Base-by-base conservation (phyloP, 2,329 filamentous ascomycete species). In the Alternaria ethzedia region DNA sequence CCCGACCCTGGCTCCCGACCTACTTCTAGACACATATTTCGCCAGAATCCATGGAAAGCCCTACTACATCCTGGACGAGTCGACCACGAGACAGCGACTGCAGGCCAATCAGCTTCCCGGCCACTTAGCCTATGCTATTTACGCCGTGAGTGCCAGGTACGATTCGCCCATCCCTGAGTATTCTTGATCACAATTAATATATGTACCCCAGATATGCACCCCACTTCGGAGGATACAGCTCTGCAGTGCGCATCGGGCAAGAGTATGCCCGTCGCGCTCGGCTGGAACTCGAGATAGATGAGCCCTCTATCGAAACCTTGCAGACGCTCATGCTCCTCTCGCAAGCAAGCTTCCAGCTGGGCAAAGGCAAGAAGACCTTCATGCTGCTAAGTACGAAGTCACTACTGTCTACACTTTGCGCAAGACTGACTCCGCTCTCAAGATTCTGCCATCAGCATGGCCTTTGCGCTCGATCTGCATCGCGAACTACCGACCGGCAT, bases 361-460 rank as follows among this genome's bases (percentile, higher is more conserved):
- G 93, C 25, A 89, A 91, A 72, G 92, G 93, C 15, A 95, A 92
- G 80, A 96, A 92, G 79, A 90, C 92, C 1, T 96, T 94, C 70
- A 96, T 96, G 93, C 85, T 94, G 43, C 84, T 96, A 70, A 88
- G 92, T 92, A 89, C 68, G 66, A 63, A 45, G 58, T 44, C 55
- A 17, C n/a, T 4, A 57, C 43, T 21, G 3, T 52, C 54, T 11
- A 6, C 55, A 13, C 25, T 20, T 56, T 43, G 57, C 43, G 47
- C 36, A 43, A 57, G 21, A 66, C 73, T 75, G 64, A 77, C 69
- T 49, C 61, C 47, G 2, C 8, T 20, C 50, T 58, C 23, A 69
- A 94, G 91, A 89, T 67, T 91, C 86, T 66, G 91, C 90, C 10
- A 89, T 93, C 51, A 92, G 91, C 47, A 96, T 96, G 92, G 90